phyloP scores from a whole-genome alignment of 495 filamentous ascomycete genomes.

The Barbatosphaeria neglecta region DNA sequence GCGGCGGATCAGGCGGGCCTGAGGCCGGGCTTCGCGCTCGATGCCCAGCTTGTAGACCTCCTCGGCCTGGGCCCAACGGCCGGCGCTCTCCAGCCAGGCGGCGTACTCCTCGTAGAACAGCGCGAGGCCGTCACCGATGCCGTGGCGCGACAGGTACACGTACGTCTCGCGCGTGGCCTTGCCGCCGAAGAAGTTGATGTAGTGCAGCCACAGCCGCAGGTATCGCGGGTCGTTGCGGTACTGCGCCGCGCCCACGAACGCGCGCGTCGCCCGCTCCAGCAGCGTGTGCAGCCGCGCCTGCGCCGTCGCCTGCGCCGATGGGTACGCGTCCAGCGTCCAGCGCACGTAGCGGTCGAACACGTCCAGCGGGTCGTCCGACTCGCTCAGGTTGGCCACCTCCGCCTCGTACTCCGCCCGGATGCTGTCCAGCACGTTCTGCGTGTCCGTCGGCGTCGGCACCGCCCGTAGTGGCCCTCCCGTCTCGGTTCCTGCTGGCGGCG shows the following conservation, averaged over 20 bases:
- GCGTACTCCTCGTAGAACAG: slow-evolving; percentile 98
- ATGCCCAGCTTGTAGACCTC: slow-evolving; percentile 86
- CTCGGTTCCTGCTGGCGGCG: too few relatives aligned
- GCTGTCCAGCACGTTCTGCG: slow-evolving; percentile 62
- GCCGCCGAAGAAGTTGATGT: slow-evolving; percentile 85
- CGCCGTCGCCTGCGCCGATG: slow-evolving; percentile 81
- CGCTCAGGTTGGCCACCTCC: slow-evolving; percentile 63
- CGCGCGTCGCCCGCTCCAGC: slow-evolving; percentile 82
- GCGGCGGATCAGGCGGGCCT: slow-evolving; percentile 70
- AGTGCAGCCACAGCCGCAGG: slow-evolving; percentile 84
- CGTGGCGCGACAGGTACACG: slow-evolving; percentile 78
- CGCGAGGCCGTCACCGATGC: slow-evolving; percentile 75
- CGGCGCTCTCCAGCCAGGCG: slow-evolving; percentile 74
- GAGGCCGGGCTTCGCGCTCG: slow-evolving; percentile 74
- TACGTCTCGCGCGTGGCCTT: slow-evolving; percentile 86
- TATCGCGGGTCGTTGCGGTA: slow-evolving; percentile 95
- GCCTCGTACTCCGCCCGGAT: slow-evolving; percentile 76
- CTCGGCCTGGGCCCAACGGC: slow-evolving; percentile 82
- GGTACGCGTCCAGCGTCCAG: slow-evolving; percentile 93
- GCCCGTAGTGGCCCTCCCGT: too few relatives aligned
- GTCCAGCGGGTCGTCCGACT: slow-evolving; percentile 91
- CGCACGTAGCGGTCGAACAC: slow-evolving; percentile 93
- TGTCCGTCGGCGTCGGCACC: slow-evolving; percentile 52
- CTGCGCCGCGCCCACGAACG: slow-evolving; percentile 69
- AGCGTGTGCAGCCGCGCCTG: slow-evolving; percentile 80